Percentiles rank a stretch among this genome's conserved stretches.
Evolutionary conservation across 495 filamentous ascomycete species (phyloP).

Genomic region (Penicillium lividum): DNA sequence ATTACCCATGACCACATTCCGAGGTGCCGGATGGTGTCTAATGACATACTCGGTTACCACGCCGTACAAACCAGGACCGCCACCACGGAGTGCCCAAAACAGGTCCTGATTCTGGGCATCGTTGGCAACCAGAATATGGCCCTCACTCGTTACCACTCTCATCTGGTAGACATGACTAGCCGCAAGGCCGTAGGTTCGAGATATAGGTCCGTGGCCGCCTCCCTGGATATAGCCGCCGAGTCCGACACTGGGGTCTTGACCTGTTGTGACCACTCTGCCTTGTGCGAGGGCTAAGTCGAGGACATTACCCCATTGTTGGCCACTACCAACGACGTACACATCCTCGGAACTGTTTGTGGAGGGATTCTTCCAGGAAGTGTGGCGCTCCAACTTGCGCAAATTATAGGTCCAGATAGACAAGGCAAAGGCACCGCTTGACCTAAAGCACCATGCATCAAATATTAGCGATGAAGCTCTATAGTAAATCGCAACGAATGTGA

Average conservation of each 20-base stretch:
- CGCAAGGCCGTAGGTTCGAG: constrained; percentile 16
- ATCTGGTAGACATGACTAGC: constrained; percentile 53
- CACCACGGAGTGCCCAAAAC: constrained; percentile 49
- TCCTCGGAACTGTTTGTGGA: constrained; percentile 22
- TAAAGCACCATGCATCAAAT: constrained; percentile 7
- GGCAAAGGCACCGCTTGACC: constrained; percentile 49
- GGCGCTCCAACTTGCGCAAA: constrained; percentile 38
- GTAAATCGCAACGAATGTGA: too few relatives aligned
- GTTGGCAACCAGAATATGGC: constrained; percentile 46
- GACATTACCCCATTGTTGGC: constrained; percentile 21
- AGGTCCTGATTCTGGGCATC: constrained; percentile 51
- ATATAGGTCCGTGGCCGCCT: constrained; percentile 48
- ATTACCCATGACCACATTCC: constrained; percentile 22
- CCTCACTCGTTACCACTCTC: constrained; percentile 53
- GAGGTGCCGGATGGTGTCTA: constrained; percentile 37
- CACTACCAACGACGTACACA: constrained; percentile 30
- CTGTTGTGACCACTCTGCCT: constrained; percentile 24
- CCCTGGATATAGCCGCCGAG: constrained; percentile 56
- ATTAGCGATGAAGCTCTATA: too few relatives aligned
- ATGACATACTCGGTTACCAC: constrained; percentile 46
- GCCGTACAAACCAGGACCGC: constrained; percentile 30
- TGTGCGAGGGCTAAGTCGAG: constrained; percentile 16
- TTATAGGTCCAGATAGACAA: constrained; percentile 53
- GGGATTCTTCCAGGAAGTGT: constrained; percentile 26
- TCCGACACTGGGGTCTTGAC: constrained; percentile 30